Conservation (phyloP, 1,139 yeast species). For the Scheffersomyces insectosa region DNA sequence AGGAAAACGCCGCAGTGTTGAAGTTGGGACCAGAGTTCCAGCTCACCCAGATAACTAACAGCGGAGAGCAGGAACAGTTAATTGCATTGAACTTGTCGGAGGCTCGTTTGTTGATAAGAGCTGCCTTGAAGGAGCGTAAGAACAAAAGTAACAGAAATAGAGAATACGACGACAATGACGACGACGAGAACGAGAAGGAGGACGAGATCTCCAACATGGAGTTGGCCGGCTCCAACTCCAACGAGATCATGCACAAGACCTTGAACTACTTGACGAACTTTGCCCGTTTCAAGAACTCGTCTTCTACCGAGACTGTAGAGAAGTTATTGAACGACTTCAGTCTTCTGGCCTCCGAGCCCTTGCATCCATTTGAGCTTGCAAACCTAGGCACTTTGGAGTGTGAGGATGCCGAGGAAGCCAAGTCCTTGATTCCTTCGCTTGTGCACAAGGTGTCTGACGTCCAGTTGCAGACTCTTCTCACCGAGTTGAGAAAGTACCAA, state of each 20-base stretch:
- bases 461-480: slow-evolving; percentile 82
- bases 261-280: slow-evolving; percentile 83
- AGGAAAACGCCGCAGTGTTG: slow-evolving; percentile 85
- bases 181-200: slow-evolving; percentile 51
- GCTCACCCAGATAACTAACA: slow-evolving; percentile 74
- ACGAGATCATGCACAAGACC: slow-evolving; percentile 84
- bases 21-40: slow-evolving; percentile 94
- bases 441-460: slow-evolving; percentile 79
- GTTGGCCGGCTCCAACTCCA: slow-evolving; percentile 61
- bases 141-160: slow-evolving; percentile 37
- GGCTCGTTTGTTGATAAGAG: slow-evolving; percentile 85
- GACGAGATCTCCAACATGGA: slow-evolving; percentile 69
- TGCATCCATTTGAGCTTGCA: slow-evolving; percentile 96
- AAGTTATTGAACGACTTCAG: slow-evolving; percentile 72
- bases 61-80: slow-evolving; percentile 73
- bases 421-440: slow-evolving; percentile 87
- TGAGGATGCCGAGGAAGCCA: slow-evolving; percentile 97
- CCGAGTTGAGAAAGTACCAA: slow-evolving; percentile 73
- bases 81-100: slow-evolving; percentile 87
- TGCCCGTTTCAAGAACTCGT: slow-evolving; percentile 88
- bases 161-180: slow-evolving; percentile 36
- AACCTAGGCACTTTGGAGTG: slow-evolving; percentile 92
- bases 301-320: slow-evolving; percentile 92
- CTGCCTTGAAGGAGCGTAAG: slow-evolving; percentile 81
- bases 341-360: slow-evolving; percentile 53